A percentile compares a stretch with the other conserved stretches of the same genome.
Evolutionary conservation across 1,139 yeast species (phyloP).

Genomic region (Groenewaldozyma sp.): DNA sequence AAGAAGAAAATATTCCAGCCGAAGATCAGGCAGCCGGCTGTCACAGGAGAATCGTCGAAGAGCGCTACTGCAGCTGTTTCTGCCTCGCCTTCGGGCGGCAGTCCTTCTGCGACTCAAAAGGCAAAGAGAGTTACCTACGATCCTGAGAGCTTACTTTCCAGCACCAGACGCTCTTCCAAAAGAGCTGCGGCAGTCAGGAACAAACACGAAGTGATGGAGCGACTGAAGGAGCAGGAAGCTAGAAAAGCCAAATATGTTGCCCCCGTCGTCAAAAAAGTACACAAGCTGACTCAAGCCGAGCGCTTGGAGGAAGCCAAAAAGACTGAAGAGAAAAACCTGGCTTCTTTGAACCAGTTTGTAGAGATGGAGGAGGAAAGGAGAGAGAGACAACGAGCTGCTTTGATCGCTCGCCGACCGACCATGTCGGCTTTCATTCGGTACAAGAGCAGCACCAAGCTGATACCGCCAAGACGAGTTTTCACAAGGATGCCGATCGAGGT

Average conservation of each 20-base stretch:
- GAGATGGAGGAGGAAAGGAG: slow-evolving; percentile 82
- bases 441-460: slow-evolving; percentile 30
- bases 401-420: slow-evolving; percentile 54
- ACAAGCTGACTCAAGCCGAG: slow-evolving; percentile 71
- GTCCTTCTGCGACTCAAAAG: no score
- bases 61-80: slow-evolving; percentile 3
- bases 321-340: slow-evolving; percentile 69
- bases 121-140: slow-evolving; percentile 10
- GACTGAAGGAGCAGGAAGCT: slow-evolving; percentile 60
- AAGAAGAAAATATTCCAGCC: slow-evolving; percentile 22
- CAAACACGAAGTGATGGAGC: slow-evolving; percentile 68
- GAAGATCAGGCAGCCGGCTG: slow-evolving; percentile 9
- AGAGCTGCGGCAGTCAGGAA: slow-evolving; percentile 72
- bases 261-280: slow-evolving; percentile 32
- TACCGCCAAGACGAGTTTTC: slow-evolving; percentile 21
- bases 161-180: slow-evolving; percentile 64
- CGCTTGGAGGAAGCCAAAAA: slow-evolving; percentile 74
- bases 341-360: slow-evolving; percentile 64
- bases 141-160: slow-evolving; percentile 38
- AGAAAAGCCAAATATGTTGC: slow-evolving; percentile 40
- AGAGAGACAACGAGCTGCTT: slow-evolving; percentile 62
- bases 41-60: slow-evolving; percentile 7
- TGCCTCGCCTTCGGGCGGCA: slow-evolving; percentile 10
- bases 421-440: slow-evolving; percentile 49
- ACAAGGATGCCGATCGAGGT: slow-evolving; percentile 15